These are phyloP conservation scores for Oryza punctata DNA, from an alignment of 176 grass and related monocot genomes.

Conservation along the genomic window DNA sequence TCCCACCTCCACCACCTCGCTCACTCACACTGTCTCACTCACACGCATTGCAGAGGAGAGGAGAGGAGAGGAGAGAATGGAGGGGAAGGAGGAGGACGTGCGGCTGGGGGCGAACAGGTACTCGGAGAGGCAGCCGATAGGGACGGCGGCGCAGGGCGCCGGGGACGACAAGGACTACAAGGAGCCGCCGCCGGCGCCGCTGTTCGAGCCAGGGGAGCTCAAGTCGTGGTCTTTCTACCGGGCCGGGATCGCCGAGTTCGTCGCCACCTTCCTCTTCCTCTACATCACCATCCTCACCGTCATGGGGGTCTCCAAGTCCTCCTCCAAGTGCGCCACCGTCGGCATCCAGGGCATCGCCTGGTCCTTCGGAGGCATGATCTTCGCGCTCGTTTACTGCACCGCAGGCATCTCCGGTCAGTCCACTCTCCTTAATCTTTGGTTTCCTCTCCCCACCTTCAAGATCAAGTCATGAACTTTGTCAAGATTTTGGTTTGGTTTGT, in stretches of 20 bases:
- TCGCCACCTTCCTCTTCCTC: constrained; percentile 91
- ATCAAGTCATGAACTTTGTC: neutral
- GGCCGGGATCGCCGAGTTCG: constrained; percentile 91
- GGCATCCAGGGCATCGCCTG: constrained; percentile 91
- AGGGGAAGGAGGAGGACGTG: constrained; percentile 89
- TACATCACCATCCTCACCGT: constrained; percentile 95
- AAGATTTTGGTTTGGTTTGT: constrained; percentile 19
- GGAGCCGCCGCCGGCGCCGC: constrained; percentile 74
- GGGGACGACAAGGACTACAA: constrained; percentile 82
- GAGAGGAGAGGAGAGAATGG: constrained; percentile 45
- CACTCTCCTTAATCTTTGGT: neutral
- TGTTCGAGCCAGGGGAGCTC: constrained; percentile 86
- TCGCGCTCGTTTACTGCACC: constrained; percentile 93
- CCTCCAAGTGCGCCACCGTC: constrained; percentile 72
- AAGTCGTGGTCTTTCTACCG: constrained; percentile 96
- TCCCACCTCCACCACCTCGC: neutral
- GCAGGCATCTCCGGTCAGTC: constrained; percentile 83
- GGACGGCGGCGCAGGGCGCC: constrained; percentile 72
- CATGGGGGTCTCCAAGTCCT: constrained; percentile 71
- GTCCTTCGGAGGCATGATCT: constrained; percentile 97
- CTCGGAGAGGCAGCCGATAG: constrained; percentile 80
- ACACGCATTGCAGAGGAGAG: neutral
- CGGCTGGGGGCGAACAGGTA: constrained; percentile 73
- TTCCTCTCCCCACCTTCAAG: neutral
- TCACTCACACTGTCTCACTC: neutral